A percentile compares a stretch with the other conserved stretches of the same genome.
Conservation (phyloP, 164 flowering plant genomes). For the Vitis amurensis region DNA sequence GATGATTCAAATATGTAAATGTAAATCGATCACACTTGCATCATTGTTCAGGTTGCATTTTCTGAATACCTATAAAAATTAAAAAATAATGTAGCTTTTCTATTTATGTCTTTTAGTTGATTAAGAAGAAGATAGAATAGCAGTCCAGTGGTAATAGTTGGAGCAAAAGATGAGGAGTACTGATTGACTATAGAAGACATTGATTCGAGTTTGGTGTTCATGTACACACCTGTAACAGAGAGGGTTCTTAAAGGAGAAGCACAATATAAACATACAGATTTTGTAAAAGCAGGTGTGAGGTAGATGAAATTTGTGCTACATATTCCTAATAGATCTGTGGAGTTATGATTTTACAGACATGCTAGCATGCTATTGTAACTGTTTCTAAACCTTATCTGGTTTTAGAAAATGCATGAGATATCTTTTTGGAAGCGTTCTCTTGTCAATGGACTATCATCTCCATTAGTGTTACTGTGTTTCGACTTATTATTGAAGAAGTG, state of each 20-base stretch:
- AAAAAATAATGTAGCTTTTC: conserved; percentile 1
- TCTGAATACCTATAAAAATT: not conserved
- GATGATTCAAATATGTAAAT: too few species aligned
- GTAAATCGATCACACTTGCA: too few species aligned
- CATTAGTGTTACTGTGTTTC: too few species aligned
- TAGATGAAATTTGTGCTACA: not conserved
- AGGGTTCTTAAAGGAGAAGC: conserved; percentile 98
- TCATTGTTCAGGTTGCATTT: too few species aligned
- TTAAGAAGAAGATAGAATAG: conserved; percentile 90
- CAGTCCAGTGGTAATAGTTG: conserved; percentile 84
- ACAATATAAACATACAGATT: conserved; percentile 92
- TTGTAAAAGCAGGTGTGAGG: conserved; percentile 82
- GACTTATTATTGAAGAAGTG: too few species aligned
- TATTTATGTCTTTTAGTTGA: conserved; percentile 57
- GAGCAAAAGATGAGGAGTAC: conserved; percentile 95
- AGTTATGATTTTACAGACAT: not conserved
- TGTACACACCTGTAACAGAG: conserved; percentile 96
- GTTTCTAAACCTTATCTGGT: too few species aligned
- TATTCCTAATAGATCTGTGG: not conserved
- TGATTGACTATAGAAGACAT: conserved; percentile 73
- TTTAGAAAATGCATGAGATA: too few species aligned
- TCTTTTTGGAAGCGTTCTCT: too few species aligned
- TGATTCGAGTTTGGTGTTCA: conserved; percentile 91
- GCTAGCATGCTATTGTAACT: not conserved
- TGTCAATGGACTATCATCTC: too few species aligned